These are phyloP conservation scores for Venturiaceae sp. DNA, from an alignment of 2,329 filamentous ascomycete species.

Conservation along the genomic window DNA sequence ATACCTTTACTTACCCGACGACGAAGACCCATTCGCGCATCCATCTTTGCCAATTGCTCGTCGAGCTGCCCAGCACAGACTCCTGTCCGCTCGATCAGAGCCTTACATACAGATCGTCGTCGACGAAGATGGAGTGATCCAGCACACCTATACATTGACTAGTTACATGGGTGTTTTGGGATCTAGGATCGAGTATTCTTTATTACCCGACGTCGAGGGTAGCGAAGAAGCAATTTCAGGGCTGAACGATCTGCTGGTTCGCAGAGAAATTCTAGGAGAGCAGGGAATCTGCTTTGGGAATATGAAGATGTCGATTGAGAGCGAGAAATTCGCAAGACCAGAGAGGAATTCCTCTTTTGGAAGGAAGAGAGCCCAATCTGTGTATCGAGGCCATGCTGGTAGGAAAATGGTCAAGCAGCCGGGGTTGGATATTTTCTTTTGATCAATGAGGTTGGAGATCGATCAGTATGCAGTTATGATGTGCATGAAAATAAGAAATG, in stretches of 20 bases:
- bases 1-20: constrained; percentile 10
- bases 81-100: constrained; percentile 46
- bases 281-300: neutral
- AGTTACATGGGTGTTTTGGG: constrained; percentile 39
- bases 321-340: neutral
- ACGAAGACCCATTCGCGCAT: neutral
- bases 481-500: neutral
- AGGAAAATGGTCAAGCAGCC: neutral
- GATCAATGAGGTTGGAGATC: neutral
- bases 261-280: neutral
- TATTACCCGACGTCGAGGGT: constrained; percentile 46
- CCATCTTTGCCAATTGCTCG: constrained; percentile 35
- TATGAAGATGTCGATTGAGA: neutral
- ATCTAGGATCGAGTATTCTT: constrained; percentile 50
- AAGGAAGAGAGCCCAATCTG: neutral
- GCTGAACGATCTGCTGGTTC: constrained; percentile 37
- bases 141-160: constrained; percentile 46
- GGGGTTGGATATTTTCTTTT: constrained; percentile 1
- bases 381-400: neutral
- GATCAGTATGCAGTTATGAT: neutral
- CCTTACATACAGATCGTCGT: constrained; percentile 53
- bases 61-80: constrained; percentile 54
- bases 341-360: neutral
- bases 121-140: constrained; percentile 35
- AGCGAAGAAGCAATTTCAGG: constrained; percentile 46